phyloP scores from a whole-genome alignment of 768 basidiomycete species.

The Trametes cingulata region DNA sequence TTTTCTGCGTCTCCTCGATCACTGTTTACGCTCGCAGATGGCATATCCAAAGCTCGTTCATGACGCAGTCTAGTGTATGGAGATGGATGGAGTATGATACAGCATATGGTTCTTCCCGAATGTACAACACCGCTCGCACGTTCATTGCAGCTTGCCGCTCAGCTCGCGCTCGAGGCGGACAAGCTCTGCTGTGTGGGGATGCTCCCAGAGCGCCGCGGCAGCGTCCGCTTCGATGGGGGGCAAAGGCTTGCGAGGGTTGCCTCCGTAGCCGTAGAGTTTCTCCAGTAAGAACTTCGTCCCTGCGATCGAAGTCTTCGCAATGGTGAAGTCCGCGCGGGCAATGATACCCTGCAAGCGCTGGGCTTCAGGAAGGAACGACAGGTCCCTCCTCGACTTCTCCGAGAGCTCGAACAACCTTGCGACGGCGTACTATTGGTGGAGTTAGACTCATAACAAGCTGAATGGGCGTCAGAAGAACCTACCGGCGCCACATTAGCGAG shows the following conservation, averaged over 20 bases:
- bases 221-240: constrained; percentile 57
- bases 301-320: constrained; percentile 72
- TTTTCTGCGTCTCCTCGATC: constrained; percentile 5
- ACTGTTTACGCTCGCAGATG: background rate
- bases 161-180: constrained; percentile 61
- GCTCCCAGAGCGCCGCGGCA: constrained; percentile 66
- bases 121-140: background rate
- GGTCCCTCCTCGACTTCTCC: constrained; percentile 54
- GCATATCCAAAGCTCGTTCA: background rate
- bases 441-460: background rate
- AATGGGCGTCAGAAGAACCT: constrained; percentile 22
- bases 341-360: constrained; percentile 77
- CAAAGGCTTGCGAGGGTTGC: constrained; percentile 73
- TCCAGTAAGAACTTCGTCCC: constrained; percentile 84
- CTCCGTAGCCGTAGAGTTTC: constrained; percentile 79
- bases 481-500: constrained; percentile 86
- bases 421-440: constrained; percentile 49
- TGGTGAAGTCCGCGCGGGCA: constrained; percentile 77
- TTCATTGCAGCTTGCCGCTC: constrained; percentile 39
- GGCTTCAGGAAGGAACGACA: constrained; percentile 62
- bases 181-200: constrained; percentile 67
- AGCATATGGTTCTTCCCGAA: background rate
- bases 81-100: constrained; percentile 6
- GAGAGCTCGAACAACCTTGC: constrained; percentile 61
- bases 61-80: background rate